Evolutionary conservation across 169 alveolate species (phyloP).

Genomic region (Eimeria maxima): DNA sequence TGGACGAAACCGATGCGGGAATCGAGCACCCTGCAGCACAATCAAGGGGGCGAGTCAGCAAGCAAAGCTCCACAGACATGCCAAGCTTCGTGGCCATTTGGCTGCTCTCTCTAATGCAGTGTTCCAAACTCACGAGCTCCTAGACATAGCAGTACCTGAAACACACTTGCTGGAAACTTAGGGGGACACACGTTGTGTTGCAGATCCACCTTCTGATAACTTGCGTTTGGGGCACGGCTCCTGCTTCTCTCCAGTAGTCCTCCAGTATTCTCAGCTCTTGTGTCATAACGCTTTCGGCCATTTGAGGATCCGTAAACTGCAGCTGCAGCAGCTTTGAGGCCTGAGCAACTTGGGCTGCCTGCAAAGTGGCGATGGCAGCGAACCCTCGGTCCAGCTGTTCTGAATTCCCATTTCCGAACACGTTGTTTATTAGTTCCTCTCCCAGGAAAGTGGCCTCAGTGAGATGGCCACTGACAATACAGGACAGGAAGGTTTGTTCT

Average conservation of each 20-base stretch:
- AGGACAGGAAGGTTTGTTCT: conserved; percentile 36
- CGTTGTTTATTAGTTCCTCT: conserved; percentile 32
- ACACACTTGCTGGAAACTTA: neutral
- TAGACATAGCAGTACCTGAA: neutral
- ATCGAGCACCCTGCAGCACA: conserved; percentile 47
- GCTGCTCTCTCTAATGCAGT: neutral
- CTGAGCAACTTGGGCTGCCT: conserved; percentile 67
- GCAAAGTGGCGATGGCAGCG: conserved; percentile 58
- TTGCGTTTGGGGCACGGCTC: conserved; percentile 40
- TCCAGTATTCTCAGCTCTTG: conserved; percentile 5
- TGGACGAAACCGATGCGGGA: conserved; percentile 36
- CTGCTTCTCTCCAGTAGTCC: conserved; percentile 61
- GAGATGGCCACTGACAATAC: conserved; percentile 59
- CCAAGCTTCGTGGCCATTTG: neutral
- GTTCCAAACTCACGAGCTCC: neutral
- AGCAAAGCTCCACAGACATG: neutral
- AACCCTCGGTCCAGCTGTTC: conserved; percentile 34
- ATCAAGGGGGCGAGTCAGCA: neutral
- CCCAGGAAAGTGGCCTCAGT: conserved; percentile 67
- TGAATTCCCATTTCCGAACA: conserved; percentile 39
- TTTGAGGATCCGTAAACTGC: conserved; percentile 12
- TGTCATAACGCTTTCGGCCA: conserved; percentile 66
- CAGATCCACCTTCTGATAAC: conserved; percentile 8
- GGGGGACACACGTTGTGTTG: neutral
- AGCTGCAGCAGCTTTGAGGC: conserved; percentile 59